phyloP scores from a whole-genome alignment of 352 stramenopile genomes.

The Pythium aristosporum region DNA sequence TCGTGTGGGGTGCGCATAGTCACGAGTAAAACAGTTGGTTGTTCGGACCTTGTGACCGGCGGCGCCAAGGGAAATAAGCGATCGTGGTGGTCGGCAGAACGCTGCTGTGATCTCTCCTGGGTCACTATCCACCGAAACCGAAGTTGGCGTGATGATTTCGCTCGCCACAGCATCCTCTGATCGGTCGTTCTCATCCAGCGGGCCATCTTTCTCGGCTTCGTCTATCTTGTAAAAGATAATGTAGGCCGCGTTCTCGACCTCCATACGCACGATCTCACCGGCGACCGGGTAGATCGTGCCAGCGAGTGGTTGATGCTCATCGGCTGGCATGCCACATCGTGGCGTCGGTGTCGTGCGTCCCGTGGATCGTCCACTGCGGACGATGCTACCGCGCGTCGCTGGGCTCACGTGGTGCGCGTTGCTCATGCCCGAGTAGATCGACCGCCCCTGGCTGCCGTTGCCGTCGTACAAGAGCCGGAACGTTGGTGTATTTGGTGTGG shows the following conservation, averaged over 20 bases:
- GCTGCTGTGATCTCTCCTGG: slow-evolving; percentile 24
- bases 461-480: slow-evolving; percentile 84
- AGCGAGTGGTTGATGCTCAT: slow-evolving; percentile 65
- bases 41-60: slow-evolving; percentile 86
- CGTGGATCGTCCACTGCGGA: slow-evolving; percentile 32
- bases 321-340: slow-evolving; percentile 45
- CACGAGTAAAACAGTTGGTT: slow-evolving; percentile 81
- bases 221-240: slow-evolving; percentile 90
- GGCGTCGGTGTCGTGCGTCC: slow-evolving; percentile 63
- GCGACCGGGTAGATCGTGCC: slow-evolving; percentile 69
- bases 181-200: slow-evolving; percentile 29
- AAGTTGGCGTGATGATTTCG: slow-evolving; percentile 32
- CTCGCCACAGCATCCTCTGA: slow-evolving; percentile 22
- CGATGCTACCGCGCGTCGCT: slow-evolving; percentile 20
- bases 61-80: slow-evolving; percentile 75
- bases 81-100: slow-evolving; percentile 52
- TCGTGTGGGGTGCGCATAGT: slow-evolving; percentile 78
- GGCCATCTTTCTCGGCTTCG: slow-evolving; percentile 44
- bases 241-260: slow-evolving; percentile 76
- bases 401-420: slow-evolving; percentile 39
- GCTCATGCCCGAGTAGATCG: slow-evolving; percentile 49
- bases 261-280: slow-evolving; percentile 69
- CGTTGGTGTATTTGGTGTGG: slow-evolving; percentile 33
- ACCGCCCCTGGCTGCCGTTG: slow-evolving; percentile 27
- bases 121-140: not conserved